These are phyloP conservation scores for Hysterium pulicare DNA, from an alignment of 2,329 filamentous ascomycete genomes.

Conservation along the genomic window DNA sequence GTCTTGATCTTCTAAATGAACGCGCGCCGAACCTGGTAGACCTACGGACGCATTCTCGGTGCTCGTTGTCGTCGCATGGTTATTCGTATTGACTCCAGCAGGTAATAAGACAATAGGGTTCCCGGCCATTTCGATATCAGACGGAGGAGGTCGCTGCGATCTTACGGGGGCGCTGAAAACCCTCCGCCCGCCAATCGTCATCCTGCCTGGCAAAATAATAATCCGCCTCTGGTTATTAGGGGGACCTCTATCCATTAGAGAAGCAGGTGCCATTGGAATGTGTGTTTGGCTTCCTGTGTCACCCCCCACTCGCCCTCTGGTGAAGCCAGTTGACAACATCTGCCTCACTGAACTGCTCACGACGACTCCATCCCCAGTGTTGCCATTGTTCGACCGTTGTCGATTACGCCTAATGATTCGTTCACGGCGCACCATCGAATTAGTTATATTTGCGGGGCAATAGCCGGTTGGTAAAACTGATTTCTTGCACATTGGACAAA, in stretches of 20 bases:
- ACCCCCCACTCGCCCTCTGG: too few species aligned
- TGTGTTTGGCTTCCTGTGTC: too few species aligned
- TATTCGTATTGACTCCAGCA: background rate
- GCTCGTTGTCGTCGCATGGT: background rate
- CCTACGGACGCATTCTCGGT: background rate
- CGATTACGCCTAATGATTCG: slow-evolving; percentile 62
- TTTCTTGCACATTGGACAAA: slow-evolving; percentile 89
- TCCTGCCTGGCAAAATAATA: too few species aligned
- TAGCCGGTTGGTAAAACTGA: slow-evolving; percentile 69
- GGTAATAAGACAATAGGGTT: background rate
- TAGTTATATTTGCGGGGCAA: slow-evolving; percentile 52
- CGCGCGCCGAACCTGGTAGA: slow-evolving; percentile 11
- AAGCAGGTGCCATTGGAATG: too few species aligned
- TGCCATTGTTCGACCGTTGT: too few species aligned
- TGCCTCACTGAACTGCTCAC: too few species aligned
- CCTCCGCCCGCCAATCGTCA: slow-evolving; percentile 22
- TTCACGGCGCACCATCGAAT: slow-evolving; percentile 82
- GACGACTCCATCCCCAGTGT: too few species aligned
- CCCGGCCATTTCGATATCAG: slow-evolving; percentile 31
- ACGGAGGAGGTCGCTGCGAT: slow-evolving; percentile 12
- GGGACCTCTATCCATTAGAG: too few species aligned
- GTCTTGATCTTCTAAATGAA: too few species aligned
- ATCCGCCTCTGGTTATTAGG: too few species aligned
- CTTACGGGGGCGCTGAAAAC: slow-evolving; percentile 30
- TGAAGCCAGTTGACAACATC: too few species aligned